Base-by-base conservation (phyloP, 345 rosid genomes). In the Rhodamnia rubescens region DNA sequence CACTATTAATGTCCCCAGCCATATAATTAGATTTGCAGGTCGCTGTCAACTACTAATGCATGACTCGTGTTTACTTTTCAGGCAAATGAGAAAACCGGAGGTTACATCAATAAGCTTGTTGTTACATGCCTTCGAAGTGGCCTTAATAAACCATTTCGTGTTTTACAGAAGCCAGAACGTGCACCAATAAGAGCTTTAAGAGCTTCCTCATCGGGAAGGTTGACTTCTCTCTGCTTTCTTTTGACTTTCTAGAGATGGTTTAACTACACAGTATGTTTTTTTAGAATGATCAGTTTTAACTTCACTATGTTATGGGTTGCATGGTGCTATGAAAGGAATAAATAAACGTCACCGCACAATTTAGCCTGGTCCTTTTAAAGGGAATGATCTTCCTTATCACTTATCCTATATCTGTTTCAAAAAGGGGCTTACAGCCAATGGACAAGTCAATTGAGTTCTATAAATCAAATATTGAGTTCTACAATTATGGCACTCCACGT, bases 191-290 rank as follows among this genome's bases (percentile, higher is more conserved):
- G 99, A 93, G 99, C 98, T 89, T 89, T 97, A 83, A 92, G 98
- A 91, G 87, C 98, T 86, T 97, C 98, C 85, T 96, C 98, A 83
- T 97, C 99, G n/a, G 98, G 98, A 93, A 97, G 99, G 98, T 97
- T 90, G 40, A 83, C 83, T 83, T 58, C 82, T 61, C 52, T 59
- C 49, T 47, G 13, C 75, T 58, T 84, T 58, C 5, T 83, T 13
- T 8, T 54, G 32, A n/a, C 40, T 58, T 84, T 84, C 18, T 36
- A 32, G 21, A 36, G 78, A 8, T 0, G 7, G 78, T 69, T 69
- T 64, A 64, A 32, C 36, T 64, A 32, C 44, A 18, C 13, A 69
- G 78, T 69, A 69, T 69, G 7, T 21, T 69, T 32, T 69, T 69
- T 69, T 44, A 21, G 44, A 32, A 69, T 0, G 24, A 69, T 18